phyloP scores from a whole-genome alignment of 148 eudicot genomes.

The Pharnaceum exiguum region DNA sequence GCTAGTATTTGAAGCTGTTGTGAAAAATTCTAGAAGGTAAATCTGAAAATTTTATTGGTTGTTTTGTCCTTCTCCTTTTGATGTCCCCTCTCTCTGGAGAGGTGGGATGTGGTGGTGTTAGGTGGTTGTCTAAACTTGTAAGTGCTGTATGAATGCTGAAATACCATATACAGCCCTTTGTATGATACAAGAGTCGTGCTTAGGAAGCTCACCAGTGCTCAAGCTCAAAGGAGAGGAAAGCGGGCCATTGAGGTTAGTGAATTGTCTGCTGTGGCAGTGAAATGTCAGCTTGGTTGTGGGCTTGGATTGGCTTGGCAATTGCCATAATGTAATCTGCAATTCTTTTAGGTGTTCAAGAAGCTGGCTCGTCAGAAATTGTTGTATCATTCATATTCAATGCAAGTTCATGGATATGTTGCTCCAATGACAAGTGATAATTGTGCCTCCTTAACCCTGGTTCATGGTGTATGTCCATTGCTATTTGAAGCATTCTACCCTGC shows the following conservation, averaged over 20 bases:
- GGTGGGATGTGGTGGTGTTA: no score
- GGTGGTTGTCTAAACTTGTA: no score
- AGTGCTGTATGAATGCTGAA: not conserved
- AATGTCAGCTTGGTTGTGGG: not conserved
- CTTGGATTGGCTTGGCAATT: not conserved
- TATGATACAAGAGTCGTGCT: conserved; percentile 77
- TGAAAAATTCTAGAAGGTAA: conserved; percentile 73
- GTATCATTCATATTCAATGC: conserved; percentile 97
- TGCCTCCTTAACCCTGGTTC: conserved; percentile 80
- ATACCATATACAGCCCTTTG: conserved; percentile 55
- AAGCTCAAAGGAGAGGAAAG: conserved; percentile 91
- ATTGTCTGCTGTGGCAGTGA: not conserved
- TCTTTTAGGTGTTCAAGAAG: conserved; percentile 77
- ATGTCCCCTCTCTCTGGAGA: no score
- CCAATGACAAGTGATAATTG: conserved; percentile 43
- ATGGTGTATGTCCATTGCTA: conserved; percentile 66
- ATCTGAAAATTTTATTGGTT: conserved; percentile 6
- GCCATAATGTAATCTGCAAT: not conserved
- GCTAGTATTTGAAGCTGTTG: conserved; percentile 78
- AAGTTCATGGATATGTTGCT: conserved; percentile 87
- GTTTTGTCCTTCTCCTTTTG: no score
- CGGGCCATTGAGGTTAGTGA: conserved; percentile 88
- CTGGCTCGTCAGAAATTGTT: conserved; percentile 63
- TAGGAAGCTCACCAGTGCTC: conserved; percentile 70
- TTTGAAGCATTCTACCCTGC: conserved; percentile 7